Conservation (phyloP, 2,329 filamentous ascomycete species). For the Thelonectria rubi region DNA sequence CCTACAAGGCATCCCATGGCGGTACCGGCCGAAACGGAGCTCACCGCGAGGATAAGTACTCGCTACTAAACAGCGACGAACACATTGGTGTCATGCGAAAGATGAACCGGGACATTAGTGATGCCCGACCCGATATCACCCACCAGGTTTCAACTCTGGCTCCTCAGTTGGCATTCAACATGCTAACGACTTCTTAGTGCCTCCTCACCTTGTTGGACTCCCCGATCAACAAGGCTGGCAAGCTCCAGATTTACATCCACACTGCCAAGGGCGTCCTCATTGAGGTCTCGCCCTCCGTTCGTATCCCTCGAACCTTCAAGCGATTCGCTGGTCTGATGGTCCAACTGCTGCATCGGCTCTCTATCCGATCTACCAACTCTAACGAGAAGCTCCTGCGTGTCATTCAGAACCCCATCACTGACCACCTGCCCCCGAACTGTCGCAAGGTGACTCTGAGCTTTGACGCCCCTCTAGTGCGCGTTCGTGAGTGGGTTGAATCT, state of each 20-base stretch:
- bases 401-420: constrained; percentile 97
- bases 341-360: constrained; percentile 92
- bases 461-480: constrained; percentile 86
- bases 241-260: constrained; percentile 97
- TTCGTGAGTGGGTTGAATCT: constrained; percentile 86
- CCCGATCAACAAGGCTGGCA: constrained; percentile 97
- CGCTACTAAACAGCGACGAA: constrained; percentile 96
- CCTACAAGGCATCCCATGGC: constrained; percentile 88
- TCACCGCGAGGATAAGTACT: constrained; percentile 92
- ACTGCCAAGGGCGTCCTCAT: constrained; percentile 97
- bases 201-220: constrained; percentile 96
- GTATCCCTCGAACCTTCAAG: constrained; percentile 98
- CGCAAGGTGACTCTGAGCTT: constrained; percentile 97
- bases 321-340: constrained; percentile 99
- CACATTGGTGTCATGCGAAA: constrained; percentile 99
- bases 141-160: constrained; percentile 77
- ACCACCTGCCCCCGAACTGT: constrained; percentile 96
- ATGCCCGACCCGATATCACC: constrained; percentile 96
- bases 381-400: constrained; percentile 98
- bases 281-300: constrained; percentile 96
- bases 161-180: constrained; percentile 54
- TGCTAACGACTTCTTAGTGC: constrained; percentile 71
- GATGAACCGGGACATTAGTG: constrained; percentile 98
- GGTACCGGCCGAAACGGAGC: constrained; percentile 70
- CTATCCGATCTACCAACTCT: constrained; percentile 94